Percentiles rank a stretch among this genome's conserved stretches.
Conservation (phyloP, 2,329 filamentous ascomycete species). For the Triangularia setosa region DNA sequence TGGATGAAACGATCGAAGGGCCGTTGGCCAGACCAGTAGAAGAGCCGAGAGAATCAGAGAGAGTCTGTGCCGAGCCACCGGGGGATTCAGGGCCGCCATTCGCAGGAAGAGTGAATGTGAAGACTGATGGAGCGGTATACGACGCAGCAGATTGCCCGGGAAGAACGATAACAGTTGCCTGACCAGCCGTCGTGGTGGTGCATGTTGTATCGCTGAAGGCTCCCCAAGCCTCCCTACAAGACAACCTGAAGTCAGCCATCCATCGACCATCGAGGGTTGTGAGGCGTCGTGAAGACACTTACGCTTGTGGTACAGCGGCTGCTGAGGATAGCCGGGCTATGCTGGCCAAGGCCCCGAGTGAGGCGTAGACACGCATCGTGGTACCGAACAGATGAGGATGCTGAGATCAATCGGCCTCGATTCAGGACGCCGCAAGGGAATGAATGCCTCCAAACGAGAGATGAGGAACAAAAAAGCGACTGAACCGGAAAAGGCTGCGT, state of each 20-base stretch:
- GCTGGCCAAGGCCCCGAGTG: slow-evolving; percentile 36
- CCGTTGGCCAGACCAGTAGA: background rate
- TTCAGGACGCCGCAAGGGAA: background rate
- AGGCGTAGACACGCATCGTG: slow-evolving; percentile 38
- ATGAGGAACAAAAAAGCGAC: background rate
- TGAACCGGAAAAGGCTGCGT: background rate
- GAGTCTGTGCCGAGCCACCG: slow-evolving; percentile 1
- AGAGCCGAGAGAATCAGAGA: slow-evolving; percentile 15
- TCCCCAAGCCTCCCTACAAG: slow-evolving; percentile 11
- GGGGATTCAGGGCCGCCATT: slow-evolving; percentile 1
- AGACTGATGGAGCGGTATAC: slow-evolving; percentile 7
- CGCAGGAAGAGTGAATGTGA: slow-evolving; percentile 21
- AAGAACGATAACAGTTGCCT: slow-evolving; percentile 48
- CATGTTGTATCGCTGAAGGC: slow-evolving; percentile 29
- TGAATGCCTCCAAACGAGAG: slow-evolving; percentile 1
- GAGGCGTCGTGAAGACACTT: slow-evolving; percentile 23
- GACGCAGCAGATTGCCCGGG: slow-evolving; percentile 34
- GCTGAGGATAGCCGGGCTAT: slow-evolving; percentile 33
- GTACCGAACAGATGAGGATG: slow-evolving; percentile 5
- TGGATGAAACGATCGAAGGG: background rate
- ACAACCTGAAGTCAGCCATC: slow-evolving; percentile 3
- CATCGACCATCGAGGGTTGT: background rate
- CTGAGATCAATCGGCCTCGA: too few relatives aligned
- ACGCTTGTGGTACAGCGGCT: slow-evolving; percentile 35
- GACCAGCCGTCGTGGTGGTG: slow-evolving; percentile 31